Base-by-base conservation (phyloP, 1,284 basidiomycete species). In the Ustilago shanxiensis region DNA sequence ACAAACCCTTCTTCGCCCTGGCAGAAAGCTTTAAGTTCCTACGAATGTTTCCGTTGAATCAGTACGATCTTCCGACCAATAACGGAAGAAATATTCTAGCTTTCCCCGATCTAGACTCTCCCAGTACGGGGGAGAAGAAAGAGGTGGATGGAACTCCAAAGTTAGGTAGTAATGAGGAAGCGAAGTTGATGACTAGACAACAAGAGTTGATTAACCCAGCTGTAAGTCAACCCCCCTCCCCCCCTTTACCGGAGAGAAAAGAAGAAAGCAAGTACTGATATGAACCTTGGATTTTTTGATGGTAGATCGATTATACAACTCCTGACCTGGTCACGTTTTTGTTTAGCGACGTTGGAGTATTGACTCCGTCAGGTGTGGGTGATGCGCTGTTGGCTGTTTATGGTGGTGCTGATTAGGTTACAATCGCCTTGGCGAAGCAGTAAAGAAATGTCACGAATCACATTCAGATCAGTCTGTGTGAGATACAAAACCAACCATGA, bases 1-100 rank as follows among this genome's bases (percentile, higher is more conserved):
- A 95, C 82, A 98, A 96, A 86, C 96, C 97, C 2, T 95, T 99
- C 86, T 99, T 98, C 87, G 95, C 95, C 33, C 89, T 98, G 45
- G 95, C 95, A 33, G 95, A 99, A 67, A 84, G 93, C 87, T 99
- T 95, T 90, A 99, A 99, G 88, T 98, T 99, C 87, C 92, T 98
- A 83, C 92, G 97, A 72, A 89, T 97, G 81, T 98, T 98, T 88
- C 96, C 96, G 45, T 89, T 99, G 86, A 95, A 93, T 59, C 95
- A 98, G 86, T 95, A 95, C 86, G 96, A 99, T 88, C 90, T 99
- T 26, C 96, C 96, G 8, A 54, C 65, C 11, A 57, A 68, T 44
- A 45, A 31, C 4, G 52, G 50, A 13, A 54, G 55, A 6, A 47
- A 52, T 28, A 51, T 76, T 8, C 63, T 83, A 3, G 70, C 77